Base-by-base conservation (phyloP, 169 alveolate species). In the Cyclospora cayetanensis region DNA sequence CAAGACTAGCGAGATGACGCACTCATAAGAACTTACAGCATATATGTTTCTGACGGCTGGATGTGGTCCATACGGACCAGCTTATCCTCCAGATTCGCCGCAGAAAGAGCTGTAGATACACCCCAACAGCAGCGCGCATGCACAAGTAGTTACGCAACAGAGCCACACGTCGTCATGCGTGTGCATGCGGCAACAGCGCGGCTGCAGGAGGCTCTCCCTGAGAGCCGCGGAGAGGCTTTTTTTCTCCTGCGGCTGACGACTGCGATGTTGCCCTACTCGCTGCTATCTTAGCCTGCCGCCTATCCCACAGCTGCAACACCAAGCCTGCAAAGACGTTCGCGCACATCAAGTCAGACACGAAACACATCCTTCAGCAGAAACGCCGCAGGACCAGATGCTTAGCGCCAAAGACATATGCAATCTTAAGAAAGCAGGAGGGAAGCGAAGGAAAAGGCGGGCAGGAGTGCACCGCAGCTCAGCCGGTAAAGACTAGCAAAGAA, bases 281-380 rank as follows among this genome's bases (percentile, higher is more conserved):
- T 31, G 82, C 82, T 70, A 70, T 70, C 31, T 70, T 70, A 12
- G 82, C 82, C 25, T 70, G 82, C 2, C 82, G 82, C 25, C 82
- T 27, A 25, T 70, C 82, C 82, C 82, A 70, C 82, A 70, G 82
- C 82, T 70, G 82, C 82, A 70, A 53, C 82, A 70, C 82, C 53
- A 70, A 34, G 5, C 82, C 82, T 70, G 82, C 82, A 70, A 37
- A n/a, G n/a, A n/a, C n/a, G n/a, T n/a, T n/a, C n/a, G n/a, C n/a
- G n/a, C n/a, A n/a, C n/a, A n/a, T n/a, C n/a, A n/a, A n/a, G n/a
- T n/a, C 55, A 70, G 31, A 27, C 60, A 46, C n/a, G 60, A 46
- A 15, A 46, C 60, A 46, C 60, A 46, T 15, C 70, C 70, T 15
- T 15, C 70, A 55, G 27, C 70, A 55, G 70, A 9, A 55, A 29